Percentiles rank a stretch among this genome's conserved stretches.
phyloP scores from a whole-genome alignment of 2,329 filamentous ascomycete genomes.

The Colletotrichum sp. region DNA sequence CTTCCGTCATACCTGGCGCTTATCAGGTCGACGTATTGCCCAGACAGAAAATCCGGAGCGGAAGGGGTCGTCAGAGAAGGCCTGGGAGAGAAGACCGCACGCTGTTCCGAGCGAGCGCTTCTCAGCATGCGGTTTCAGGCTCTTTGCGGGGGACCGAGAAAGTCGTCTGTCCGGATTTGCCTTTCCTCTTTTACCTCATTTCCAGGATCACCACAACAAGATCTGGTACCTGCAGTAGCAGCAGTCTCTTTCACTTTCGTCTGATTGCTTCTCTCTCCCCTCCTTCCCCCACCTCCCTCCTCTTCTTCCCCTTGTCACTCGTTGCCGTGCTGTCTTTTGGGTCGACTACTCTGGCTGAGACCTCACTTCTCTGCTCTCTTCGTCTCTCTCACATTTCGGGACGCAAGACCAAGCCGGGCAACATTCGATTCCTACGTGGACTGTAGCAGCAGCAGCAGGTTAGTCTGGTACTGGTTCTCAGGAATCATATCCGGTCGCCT shows the following conservation, averaged over 20 bases:
- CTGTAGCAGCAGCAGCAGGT: background rate
- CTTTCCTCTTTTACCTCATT: background rate
- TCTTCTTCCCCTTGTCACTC: background rate
- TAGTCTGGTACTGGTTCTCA: slow-evolving; percentile 3
- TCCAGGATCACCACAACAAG: background rate
- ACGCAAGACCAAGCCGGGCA: background rate
- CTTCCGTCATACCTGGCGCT: slow-evolving; percentile 5
- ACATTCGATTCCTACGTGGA: background rate
- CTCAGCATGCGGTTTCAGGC: slow-evolving; percentile 18
- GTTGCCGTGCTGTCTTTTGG: background rate
- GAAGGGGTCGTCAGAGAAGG: background rate
- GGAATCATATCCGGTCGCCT: background rate
- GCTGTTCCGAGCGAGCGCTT: slow-evolving; percentile 10
- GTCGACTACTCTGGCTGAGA: slow-evolving; percentile 15
- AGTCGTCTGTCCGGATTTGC: background rate
- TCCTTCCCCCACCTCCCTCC: background rate
- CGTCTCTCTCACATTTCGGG: background rate
- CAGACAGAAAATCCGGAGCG: slow-evolving; percentile 2
- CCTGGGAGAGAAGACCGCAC: background rate
- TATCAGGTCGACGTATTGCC: slow-evolving; percentile 10
- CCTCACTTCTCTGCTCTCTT: background rate
- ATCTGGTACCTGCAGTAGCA: background rate
- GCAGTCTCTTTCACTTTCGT: slow-evolving; percentile 1
- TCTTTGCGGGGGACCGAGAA: background rate
- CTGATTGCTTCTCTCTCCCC: background rate